A percentile compares a stretch with the other conserved stretches of the same genome.
phyloP scores from a whole-genome alignment of 2,329 filamentous ascomycete species.

The Hypoxylon rubiginosum region DNA sequence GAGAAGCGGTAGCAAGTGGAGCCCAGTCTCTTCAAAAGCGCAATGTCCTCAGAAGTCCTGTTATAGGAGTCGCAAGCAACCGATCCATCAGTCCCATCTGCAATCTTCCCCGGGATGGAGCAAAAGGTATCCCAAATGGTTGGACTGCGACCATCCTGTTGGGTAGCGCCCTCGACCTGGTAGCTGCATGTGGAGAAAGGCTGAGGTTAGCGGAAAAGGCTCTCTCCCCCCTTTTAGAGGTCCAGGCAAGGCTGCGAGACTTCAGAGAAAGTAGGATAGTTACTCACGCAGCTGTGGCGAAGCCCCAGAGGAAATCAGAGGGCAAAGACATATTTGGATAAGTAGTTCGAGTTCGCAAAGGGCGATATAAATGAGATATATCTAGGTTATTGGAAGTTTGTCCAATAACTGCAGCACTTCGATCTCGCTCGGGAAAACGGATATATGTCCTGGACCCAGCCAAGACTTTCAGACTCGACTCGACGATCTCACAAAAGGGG shows the following conservation, averaged over 20 bases:
- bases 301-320: slow-evolving; percentile 82
- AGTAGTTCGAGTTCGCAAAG: slow-evolving; percentile 24
- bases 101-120: slow-evolving; percentile 83
- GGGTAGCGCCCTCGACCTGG: slow-evolving; percentile 84
- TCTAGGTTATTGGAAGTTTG: slow-evolving; percentile 41
- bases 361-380: slow-evolving; percentile 33
- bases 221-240: slow-evolving; percentile 6
- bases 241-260: slow-evolving; percentile 2
- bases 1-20: slow-evolving; percentile 87
- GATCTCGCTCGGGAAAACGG: slow-evolving; percentile 50
- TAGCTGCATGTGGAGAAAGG: slow-evolving; percentile 68
- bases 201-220: slow-evolving; percentile 32
- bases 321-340: slow-evolving; percentile 68
- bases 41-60: slow-evolving; percentile 81
- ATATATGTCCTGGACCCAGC: slow-evolving; percentile 43
- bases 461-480: slow-evolving; percentile 39
- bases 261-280: slow-evolving; percentile 7
- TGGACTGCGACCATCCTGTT: slow-evolving; percentile 82
- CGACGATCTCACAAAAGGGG: slow-evolving; percentile 28
- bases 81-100: slow-evolving; percentile 79
- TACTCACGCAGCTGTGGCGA: slow-evolving; percentile 79
- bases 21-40: slow-evolving; percentile 79
- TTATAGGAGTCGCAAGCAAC: slow-evolving; percentile 91
- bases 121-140: slow-evolving; percentile 96
- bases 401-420: slow-evolving; percentile 33